Conservation (phyloP, 1,284 basidiomycete genomes). For the Boletus nobilissimus region DNA sequence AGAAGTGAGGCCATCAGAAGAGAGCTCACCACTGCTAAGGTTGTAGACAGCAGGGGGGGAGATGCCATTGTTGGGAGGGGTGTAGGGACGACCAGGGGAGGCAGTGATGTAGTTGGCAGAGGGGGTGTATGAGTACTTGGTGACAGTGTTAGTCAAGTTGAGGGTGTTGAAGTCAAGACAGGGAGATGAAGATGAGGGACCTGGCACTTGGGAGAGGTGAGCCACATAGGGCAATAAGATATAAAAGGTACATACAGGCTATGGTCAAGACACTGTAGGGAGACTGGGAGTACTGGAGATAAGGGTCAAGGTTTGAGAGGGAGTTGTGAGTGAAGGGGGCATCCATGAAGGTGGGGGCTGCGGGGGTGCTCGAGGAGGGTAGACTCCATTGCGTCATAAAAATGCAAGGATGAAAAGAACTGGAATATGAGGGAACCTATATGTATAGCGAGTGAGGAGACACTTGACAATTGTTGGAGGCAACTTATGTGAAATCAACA, state of each 20-base stretch:
- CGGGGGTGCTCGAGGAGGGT: constrained; percentile 60
- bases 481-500: constrained; percentile 49
- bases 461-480: constrained; percentile 12
- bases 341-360: constrained; percentile 64
- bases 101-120: constrained; percentile 58
- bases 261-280: constrained; percentile 56
- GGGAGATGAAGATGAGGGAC: constrained; percentile 57
- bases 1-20: constrained; percentile 78
- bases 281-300: constrained; percentile 61
- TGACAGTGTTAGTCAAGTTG: constrained; percentile 64
- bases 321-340: constrained; percentile 67
- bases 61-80: constrained; percentile 73
- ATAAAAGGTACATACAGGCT: constrained; percentile 51
- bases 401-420: constrained; percentile 46
- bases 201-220: constrained; percentile 50
- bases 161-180: constrained; percentile 70
- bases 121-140: constrained; percentile 73
- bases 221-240: constrained; percentile 5
- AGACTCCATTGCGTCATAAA: constrained; percentile 54
- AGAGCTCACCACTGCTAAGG: constrained; percentile 72
- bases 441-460: constrained; percentile 24
- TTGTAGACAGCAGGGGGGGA: constrained; percentile 76
- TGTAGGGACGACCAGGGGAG: constrained; percentile 73
- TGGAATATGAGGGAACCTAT: constrained; percentile 48
- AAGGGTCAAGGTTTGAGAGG: constrained; percentile 60